These are phyloP conservation scores for Helminthosporium solani DNA, from an alignment of 2,329 filamentous ascomycete species.

Conservation along the genomic window DNA sequence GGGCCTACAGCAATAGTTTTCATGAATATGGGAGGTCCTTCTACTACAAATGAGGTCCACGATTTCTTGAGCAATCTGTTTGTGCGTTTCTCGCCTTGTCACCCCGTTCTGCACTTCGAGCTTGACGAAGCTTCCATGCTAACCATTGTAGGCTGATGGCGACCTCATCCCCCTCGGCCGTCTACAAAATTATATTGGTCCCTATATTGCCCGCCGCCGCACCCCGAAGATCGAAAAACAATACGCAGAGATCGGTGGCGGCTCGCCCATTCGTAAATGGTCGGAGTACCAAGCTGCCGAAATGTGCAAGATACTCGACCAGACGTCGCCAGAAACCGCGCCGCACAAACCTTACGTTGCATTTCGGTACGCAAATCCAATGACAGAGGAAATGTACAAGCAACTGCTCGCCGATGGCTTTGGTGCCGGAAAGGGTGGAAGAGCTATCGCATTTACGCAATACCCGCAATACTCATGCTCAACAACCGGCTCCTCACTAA, in stretches of 20 bases:
- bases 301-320: constrained; percentile 97
- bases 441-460: constrained; percentile 95
- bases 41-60: constrained; percentile 82
- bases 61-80: constrained; percentile 90
- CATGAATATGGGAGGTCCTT: constrained; percentile 97
- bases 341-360: constrained; percentile 97
- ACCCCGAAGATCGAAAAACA: constrained; percentile 97
- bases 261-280: constrained; percentile 98
- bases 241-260: constrained; percentile 91
- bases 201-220: constrained; percentile 78
- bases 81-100: constrained; percentile 51
- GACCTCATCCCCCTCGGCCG: constrained; percentile 95
- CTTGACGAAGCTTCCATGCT: constrained; percentile 9
- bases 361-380: constrained; percentile 88
- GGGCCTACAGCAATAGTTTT: constrained; percentile 98
- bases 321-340: constrained; percentile 85
- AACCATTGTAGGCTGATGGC: constrained; percentile 68
- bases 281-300: constrained; percentile 90
- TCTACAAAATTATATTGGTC: constrained; percentile 86
- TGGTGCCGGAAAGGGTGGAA: constrained; percentile 82
- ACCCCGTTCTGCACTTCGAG: background rate
- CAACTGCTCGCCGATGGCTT: constrained; percentile 84
- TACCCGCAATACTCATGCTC: constrained; percentile 99
- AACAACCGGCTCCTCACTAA: constrained; percentile 92
- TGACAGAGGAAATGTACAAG: constrained; percentile 93